Evolutionary conservation across 371 early-diverging fungal genomes (phyloP), one percentile per base, ranked within the genome.

Genomic region (Lichtheimia ramosa): DNA sequence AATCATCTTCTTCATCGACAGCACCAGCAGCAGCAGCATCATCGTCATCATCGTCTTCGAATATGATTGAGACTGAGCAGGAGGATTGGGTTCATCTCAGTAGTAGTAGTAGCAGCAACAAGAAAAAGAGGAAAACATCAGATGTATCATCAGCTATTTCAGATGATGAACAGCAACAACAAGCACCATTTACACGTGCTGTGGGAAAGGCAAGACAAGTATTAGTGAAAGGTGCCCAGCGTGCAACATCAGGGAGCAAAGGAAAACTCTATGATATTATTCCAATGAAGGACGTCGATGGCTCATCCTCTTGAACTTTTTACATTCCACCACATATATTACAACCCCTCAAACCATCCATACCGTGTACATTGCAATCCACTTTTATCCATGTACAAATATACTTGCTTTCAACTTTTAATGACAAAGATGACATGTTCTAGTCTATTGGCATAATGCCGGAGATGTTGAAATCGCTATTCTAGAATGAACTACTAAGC

Each of bases 261-360:
- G 65, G 64, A 43, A 73, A 69, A 34, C 63, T 63, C 49, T 78
- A 78, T 15, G 75, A 78, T 16, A 56, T 61, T 23, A 73, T 78
- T 48, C 73, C 75, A 15, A 62, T 78, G 71, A 54, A 68, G 8
- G 56, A 55, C 16, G 62, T 62, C 15, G 46, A 34, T 34, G 34
- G 34, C 10, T 34, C 34, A 34, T 34, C 34, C 0, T 34, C 34
- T 34, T 34, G 10, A 10, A 34, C 34, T 34, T 34, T 6, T 3
- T 28, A 28, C 28, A 28, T 7, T 8, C 34, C 34, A 34, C 5
- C 8, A 8, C 8, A 6, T 34, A 34, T 10, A 34, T 1, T 8
- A 27, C 34, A 34, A 5, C 2, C 34, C 34, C 10, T 8, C 34
- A n/a, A n/a, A n/a, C 10, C 34, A 34, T 34, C 34, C 34, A 34